Evolutionary conservation across 2,329 filamentous ascomycete species (phyloP).

Genomic region (Neobulgaria alba): DNA sequence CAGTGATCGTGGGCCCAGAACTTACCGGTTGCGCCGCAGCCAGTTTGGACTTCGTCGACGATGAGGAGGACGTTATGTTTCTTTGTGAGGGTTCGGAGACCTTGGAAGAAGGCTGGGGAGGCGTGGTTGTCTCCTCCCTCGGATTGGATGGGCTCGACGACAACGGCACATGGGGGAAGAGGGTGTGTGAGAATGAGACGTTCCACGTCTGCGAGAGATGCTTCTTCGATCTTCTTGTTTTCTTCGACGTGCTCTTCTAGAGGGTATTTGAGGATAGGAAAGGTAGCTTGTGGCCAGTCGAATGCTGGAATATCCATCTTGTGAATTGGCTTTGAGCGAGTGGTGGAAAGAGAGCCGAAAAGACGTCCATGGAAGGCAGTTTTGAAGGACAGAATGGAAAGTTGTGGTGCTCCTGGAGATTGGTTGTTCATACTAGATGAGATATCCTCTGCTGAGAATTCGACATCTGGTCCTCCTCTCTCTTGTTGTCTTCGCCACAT

Average conservation of each 20-base stretch:
- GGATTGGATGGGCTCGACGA: constrained; percentile 74
- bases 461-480: constrained; percentile 55
- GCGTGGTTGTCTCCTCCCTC: constrained; percentile 82
- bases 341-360: constrained; percentile 70
- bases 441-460: constrained; percentile 64
- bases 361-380: constrained; percentile 73
- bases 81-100: constrained; percentile 62
- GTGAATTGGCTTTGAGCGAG: constrained; percentile 74
- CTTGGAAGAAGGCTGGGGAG: constrained; percentile 68
- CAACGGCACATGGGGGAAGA: constrained; percentile 62
- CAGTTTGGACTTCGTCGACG: constrained; percentile 78
- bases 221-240: constrained; percentile 63
- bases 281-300: constrained; percentile 77
- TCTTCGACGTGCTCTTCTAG: constrained; percentile 60
- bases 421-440: constrained; percentile 62
- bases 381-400: constrained; percentile 73
- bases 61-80: constrained; percentile 66
- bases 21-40: constrained; percentile 75
- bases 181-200: constrained; percentile 57
- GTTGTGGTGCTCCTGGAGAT: constrained; percentile 61
- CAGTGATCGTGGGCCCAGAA: constrained; percentile 88
- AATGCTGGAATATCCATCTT: constrained; percentile 85
- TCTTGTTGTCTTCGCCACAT: constrained; percentile 69
- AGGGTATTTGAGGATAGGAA: constrained; percentile 71
- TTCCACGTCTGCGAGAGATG: constrained; percentile 67